Evolutionary conservation across 257 asterid genomes (phyloP).

Genomic region (Plantago major): DNA sequence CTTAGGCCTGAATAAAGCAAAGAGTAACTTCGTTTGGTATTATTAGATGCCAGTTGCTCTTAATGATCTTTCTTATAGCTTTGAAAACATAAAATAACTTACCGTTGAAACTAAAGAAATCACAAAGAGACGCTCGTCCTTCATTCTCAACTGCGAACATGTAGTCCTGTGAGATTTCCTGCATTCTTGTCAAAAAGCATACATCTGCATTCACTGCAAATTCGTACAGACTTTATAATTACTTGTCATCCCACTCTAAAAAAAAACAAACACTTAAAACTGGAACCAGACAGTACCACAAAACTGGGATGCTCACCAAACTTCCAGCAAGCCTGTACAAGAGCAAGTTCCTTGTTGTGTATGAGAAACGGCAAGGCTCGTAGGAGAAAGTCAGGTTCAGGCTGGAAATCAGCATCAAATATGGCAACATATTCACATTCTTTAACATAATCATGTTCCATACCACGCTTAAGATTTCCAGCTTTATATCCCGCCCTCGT

Average conservation of each 20-base stretch:
- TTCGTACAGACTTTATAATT: no score
- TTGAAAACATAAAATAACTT: neutral
- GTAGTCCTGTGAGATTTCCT: slow-evolving; percentile 60
- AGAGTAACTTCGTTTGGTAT: neutral
- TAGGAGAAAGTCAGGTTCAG: slow-evolving; percentile 53
- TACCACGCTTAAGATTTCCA: slow-evolving; percentile 57
- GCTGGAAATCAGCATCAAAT: slow-evolving; percentile 68
- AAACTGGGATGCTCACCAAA: slow-evolving; percentile 40
- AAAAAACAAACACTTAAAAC: no score
- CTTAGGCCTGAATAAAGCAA: neutral
- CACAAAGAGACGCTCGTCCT: slow-evolving; percentile 62
- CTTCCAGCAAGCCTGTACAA: slow-evolving; percentile 68
- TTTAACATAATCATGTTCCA: slow-evolving; percentile 40
- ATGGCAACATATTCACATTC: slow-evolving; percentile 59
- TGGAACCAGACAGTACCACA: no score
- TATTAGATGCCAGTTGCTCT: no score
- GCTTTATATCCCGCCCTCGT: slow-evolving; percentile 62
- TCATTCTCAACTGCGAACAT: slow-evolving; percentile 66
- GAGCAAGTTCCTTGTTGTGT: slow-evolving; percentile 50
- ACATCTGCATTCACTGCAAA: slow-evolving; percentile 66
- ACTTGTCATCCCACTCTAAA: no score
- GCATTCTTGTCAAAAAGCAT: slow-evolving; percentile 74
- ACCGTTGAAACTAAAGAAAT: slow-evolving; percentile 77
- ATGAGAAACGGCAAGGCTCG: slow-evolving; percentile 48
- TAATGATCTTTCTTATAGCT: no score